Conservation (phyloP, 2,329 filamentous ascomycete genomes). For the Elsinoe arachidis region DNA sequence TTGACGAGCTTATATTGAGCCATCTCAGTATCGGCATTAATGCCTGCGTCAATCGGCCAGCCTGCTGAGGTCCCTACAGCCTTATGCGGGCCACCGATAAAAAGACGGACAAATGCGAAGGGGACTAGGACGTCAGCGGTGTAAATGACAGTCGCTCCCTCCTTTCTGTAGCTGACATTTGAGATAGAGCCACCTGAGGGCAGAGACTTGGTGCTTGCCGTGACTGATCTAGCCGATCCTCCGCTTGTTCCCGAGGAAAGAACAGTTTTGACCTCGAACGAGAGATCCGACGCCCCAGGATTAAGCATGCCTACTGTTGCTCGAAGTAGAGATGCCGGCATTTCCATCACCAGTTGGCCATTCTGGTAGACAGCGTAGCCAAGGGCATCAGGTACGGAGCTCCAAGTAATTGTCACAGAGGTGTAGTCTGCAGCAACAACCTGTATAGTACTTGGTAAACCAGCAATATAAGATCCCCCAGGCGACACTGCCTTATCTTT, state of each 20-base stretch:
- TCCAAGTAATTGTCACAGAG: neutral
- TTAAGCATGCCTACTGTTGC: neutral
- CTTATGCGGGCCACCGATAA: neutral
- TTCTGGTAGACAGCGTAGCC: neutral
- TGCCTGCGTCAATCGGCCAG: neutral
- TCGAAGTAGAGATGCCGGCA: neutral
- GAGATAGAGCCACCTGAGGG: neutral
- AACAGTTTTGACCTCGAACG: neutral
- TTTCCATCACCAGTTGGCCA: neutral
- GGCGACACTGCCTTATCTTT: no score
- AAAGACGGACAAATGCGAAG: neutral
- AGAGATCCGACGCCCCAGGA: neutral
- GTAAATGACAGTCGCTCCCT: neutral
- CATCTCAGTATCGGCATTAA: neutral
- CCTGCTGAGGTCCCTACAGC: neutral
- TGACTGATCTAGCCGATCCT: neutral
- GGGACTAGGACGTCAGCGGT: neutral
- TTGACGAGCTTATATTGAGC: neutral
- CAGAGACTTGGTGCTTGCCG: neutral
- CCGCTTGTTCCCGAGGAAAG: neutral
- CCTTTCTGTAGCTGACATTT: neutral
- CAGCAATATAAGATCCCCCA: neutral
- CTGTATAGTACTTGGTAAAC: neutral
- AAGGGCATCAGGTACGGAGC: neutral
- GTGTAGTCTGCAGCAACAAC: neutral